Evolutionary conservation across 225 moss, liverwort and hornwort species (phyloP).

Genomic region (Pseudoscleropodium purum): DNA sequence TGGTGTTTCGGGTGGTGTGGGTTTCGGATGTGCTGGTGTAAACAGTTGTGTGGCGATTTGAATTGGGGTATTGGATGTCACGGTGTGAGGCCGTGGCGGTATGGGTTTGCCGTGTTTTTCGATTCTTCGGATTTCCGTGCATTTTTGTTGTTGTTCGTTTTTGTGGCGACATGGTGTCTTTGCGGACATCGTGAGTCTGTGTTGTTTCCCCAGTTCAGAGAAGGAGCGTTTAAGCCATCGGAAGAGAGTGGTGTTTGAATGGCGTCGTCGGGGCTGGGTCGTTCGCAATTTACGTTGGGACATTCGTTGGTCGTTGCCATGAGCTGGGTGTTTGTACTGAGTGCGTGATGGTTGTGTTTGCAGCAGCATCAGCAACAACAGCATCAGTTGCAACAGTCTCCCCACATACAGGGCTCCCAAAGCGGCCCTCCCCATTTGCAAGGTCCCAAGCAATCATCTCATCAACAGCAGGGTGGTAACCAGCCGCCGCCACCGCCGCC

Average conservation of each 20-base stretch:
- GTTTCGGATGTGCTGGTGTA: not conserved
- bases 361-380: constrained; percentile 20
- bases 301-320: not conserved
- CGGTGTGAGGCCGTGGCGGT: not conserved
- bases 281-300: not conserved
- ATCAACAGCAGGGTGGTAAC: constrained; percentile 11
- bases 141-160: not conserved
- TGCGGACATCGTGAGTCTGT: not conserved
- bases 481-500: constrained; percentile 16
- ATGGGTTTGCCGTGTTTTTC: not conserved
- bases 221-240: not conserved
- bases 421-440: constrained; percentile 28
- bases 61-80: not conserved
- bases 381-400: constrained; percentile 24
- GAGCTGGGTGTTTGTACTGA: not conserved
- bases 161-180: not conserved
- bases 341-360: not conserved
- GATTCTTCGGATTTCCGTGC: not conserved
- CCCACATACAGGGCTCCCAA: constrained; percentile 15
- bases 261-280: not conserved
- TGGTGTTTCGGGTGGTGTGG: not conserved
- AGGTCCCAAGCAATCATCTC: constrained; percentile 17
- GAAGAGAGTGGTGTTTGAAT: not conserved
- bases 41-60: not conserved
- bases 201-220: not conserved